phyloP scores from a whole-genome alignment of 371 early-diverging fungal species.

The Choanephora cucurbitarum region DNA sequence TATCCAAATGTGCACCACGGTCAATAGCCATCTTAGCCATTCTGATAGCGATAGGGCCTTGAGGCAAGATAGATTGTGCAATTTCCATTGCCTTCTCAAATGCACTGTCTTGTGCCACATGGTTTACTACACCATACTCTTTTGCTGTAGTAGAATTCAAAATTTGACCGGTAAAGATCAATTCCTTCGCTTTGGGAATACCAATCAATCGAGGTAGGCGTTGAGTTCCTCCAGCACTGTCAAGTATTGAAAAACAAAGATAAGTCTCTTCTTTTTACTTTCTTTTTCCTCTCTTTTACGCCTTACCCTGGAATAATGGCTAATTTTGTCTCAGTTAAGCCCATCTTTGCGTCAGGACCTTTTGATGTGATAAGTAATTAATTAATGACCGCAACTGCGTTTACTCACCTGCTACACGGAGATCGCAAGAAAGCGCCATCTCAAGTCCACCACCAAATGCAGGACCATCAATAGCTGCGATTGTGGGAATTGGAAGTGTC shows the following conservation, averaged over 20 bases:
- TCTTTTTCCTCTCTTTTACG: too few relatives aligned
- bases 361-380: background rate
- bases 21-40: conserved; percentile 91
- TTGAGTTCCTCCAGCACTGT: conserved; percentile 96
- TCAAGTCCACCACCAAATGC: conserved; percentile 96
- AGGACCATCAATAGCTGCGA: conserved; percentile 94
- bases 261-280: background rate
- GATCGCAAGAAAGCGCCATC: conserved; percentile 90
- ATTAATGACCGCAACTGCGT: background rate
- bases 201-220: conserved; percentile 90
- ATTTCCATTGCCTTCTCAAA: conserved; percentile 77
- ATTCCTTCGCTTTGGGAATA: conserved; percentile 85
- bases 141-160: conserved; percentile 68
- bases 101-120: conserved; percentile 67
- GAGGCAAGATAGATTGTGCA: conserved; percentile 82
- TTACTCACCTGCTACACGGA: conserved; percentile 79
- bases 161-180: conserved; percentile 85
- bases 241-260: background rate
- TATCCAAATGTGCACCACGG: conserved; percentile 78
- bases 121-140: conserved; percentile 79
- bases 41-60: conserved; percentile 86
- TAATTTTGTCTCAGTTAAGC: conserved; percentile 92
- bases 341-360: conserved; percentile 77
- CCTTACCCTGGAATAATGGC: conserved; percentile 96
- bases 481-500: conserved; percentile 91